Evolutionary conservation across 768 basidiomycete genomes (phyloP).

Genomic region (Favolaschia claudopus): DNA sequence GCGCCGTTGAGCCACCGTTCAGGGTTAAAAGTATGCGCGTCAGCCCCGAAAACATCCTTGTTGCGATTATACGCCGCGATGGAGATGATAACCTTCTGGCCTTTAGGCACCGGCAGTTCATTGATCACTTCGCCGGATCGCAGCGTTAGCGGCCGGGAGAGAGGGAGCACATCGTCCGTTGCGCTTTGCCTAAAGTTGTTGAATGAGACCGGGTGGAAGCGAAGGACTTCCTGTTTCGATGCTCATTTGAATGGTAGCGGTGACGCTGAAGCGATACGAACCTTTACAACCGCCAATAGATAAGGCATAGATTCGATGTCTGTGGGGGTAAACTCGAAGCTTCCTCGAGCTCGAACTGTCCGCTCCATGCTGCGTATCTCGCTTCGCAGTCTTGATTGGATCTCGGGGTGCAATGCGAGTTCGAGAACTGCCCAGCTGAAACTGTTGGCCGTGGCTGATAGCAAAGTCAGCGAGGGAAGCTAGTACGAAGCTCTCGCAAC

Average conservation of each 20-base stretch:
- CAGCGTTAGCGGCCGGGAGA: constrained; percentile 21
- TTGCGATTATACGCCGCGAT: constrained; percentile 55
- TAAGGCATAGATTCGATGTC: constrained; percentile 63
- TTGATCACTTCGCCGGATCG: constrained; percentile 36
- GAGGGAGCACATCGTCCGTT: constrained; percentile 63
- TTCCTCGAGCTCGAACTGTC: constrained; percentile 45
- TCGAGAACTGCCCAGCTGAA: constrained; percentile 70
- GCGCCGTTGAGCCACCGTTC: constrained; percentile 46
- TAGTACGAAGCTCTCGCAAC: too few species aligned
- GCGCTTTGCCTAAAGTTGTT: constrained; percentile 44
- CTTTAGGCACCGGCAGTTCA: constrained; percentile 60
- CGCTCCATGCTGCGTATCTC: constrained; percentile 56
- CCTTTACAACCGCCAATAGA: constrained; percentile 54
- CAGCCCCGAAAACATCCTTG: constrained; percentile 48
- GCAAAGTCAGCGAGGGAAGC: too few species aligned
- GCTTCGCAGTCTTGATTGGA: constrained; percentile 66
- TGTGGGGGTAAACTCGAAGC: constrained; percentile 43
- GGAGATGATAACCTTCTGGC: constrained; percentile 56
- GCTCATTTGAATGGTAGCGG: neutral
- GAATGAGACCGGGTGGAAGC: constrained; percentile 37
- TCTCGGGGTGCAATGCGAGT: constrained; percentile 61
- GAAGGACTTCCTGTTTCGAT: constrained; percentile 37
- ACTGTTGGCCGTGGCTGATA: constrained; percentile 64
- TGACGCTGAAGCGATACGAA: constrained; percentile 21
- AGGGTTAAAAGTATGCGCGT: constrained; percentile 49